Evolutionary conservation across 2,329 filamentous ascomycete species (phyloP).

Genomic region (Colletotrichum liriopes): DNA sequence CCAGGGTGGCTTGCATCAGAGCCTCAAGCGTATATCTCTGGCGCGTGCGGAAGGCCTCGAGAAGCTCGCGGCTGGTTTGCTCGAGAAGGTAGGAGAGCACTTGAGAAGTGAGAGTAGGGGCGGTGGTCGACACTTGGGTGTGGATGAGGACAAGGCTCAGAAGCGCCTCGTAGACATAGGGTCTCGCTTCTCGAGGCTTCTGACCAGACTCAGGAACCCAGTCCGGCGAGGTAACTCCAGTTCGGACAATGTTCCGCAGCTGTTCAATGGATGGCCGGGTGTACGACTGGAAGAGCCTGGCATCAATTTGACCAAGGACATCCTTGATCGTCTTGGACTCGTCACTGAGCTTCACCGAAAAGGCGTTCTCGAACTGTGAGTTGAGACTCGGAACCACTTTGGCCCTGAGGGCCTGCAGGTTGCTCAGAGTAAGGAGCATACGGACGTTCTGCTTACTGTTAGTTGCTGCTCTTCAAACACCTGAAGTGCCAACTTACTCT

Average conservation of each 20-base stretch:
- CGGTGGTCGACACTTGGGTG: slow-evolving; percentile 87
- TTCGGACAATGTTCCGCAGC: slow-evolving; percentile 79
- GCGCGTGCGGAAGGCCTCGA: slow-evolving; percentile 82
- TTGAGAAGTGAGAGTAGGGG: slow-evolving; percentile 81
- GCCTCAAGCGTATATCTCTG: slow-evolving; percentile 81
- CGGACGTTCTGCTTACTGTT: slow-evolving; percentile 79
- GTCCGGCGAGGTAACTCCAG: slow-evolving; percentile 78
- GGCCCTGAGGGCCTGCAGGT: slow-evolving; percentile 86
- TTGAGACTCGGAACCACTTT: slow-evolving; percentile 91
- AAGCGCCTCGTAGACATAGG: slow-evolving; percentile 92
- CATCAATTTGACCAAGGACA: slow-evolving; percentile 91
- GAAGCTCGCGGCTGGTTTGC: slow-evolving; percentile 83
- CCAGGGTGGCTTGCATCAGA: slow-evolving; percentile 96
- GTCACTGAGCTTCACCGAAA: slow-evolving; percentile 94
- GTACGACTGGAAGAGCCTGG: slow-evolving; percentile 92
- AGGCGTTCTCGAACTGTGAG: slow-evolving; percentile 91
- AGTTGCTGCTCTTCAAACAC: not conserved
- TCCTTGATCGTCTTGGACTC: slow-evolving; percentile 94
- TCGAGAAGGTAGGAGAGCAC: slow-evolving; percentile 92
- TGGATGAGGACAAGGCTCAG: slow-evolving; percentile 91
- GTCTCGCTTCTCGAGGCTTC: slow-evolving; percentile 81
- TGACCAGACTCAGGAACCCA: slow-evolving; percentile 76
- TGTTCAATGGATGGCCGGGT: slow-evolving; percentile 81
- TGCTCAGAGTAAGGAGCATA: slow-evolving; percentile 94
- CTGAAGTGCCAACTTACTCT: slow-evolving; percentile 60